Conservation (phyloP, 225 moss, liverwort and hornwort genomes). For the Bryoerythrophyllum caledonicum region DNA sequence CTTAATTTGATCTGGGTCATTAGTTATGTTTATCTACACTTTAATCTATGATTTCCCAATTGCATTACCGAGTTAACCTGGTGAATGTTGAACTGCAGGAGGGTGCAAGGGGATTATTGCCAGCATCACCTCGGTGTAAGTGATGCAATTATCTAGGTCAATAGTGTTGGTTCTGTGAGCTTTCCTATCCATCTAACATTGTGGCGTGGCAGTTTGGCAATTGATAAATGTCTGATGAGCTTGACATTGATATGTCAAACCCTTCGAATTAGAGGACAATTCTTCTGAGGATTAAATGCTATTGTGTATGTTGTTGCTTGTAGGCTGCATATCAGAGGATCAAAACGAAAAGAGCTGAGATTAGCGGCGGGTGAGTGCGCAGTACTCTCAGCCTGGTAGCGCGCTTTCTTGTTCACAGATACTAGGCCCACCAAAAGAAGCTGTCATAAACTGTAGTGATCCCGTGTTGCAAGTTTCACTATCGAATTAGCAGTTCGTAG, state of each 20-base stretch:
- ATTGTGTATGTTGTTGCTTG: slow-evolving; percentile 16
- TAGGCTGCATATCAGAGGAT: slow-evolving; percentile 63
- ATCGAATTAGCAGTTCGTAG: background rate
- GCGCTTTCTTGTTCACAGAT: background rate
- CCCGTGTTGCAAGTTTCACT: background rate
- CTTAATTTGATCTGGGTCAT: background rate
- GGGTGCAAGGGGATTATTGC: slow-evolving; percentile 75
- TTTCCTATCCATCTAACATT: slow-evolving; percentile 1
- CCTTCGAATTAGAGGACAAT: background rate
- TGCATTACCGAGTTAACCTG: background rate
- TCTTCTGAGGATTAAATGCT: background rate
- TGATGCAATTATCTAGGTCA: slow-evolving; percentile 20
- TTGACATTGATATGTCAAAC: background rate
- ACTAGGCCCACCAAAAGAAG: background rate
- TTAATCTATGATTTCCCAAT: background rate
- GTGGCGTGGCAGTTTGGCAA: background rate
- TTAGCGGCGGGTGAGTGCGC: slow-evolving; percentile 56
- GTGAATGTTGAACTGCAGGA: slow-evolving; percentile 43
- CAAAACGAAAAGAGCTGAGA: slow-evolving; percentile 63
- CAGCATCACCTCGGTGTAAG: slow-evolving; percentile 81
- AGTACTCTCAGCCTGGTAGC: slow-evolving; percentile 8
- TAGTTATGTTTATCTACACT: background rate
- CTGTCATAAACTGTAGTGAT: background rate
- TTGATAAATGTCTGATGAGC: background rate
- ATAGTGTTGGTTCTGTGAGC: slow-evolving; percentile 12